Evolutionary conservation across 2,329 filamentous ascomycete genomes (phyloP), one percentile per base, ranked within the genome.

Genomic region (Paradendryphiella salina): DNA sequence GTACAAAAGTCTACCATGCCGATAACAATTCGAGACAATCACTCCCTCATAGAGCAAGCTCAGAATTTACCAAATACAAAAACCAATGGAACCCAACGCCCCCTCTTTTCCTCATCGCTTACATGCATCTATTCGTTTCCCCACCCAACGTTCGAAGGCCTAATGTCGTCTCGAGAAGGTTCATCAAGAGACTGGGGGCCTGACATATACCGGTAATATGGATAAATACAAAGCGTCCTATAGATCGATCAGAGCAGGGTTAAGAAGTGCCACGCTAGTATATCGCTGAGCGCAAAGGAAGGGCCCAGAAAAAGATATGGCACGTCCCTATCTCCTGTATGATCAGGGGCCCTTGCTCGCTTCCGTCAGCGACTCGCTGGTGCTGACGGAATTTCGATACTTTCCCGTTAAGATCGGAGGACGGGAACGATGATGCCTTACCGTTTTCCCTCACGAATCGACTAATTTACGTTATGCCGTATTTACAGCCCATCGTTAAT

Each of bases 161-260:
- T 18, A 35, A 23, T 17, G 23, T 31, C 35, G 42, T 50, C 20
- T 35, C 33, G 26, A 26, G n/a, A 38, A 43, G 31, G 44, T 40
- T 43, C 18, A 39, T 49, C 26, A 28, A 35, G 26, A 34, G 47
- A 42, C 44, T 21, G 26, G 37, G 39, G 28, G 40, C 45, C 31
- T 20, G 29, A 17, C 28, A 31, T 14, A n/a, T 47, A 23, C 49
- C 49, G 44, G 44, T 45, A 52, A 46, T 52, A 41, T 52, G 54
- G 54, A 14, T 57, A 52, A 54, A 52, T 55, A 26, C 34, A 23
- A 32, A 28, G 32, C 31, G 32, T 43, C 20, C 31, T 18, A 36
- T 42, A 55, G 46, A 44, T 43, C 46, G 46, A 57, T 51, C 51
- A 35, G 46, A 44, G 44, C 26, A 49, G 14, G 29, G 38, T 20